Conservation (phyloP, 106 monocot genomes). For the Dendrobium chrysotoxum region DNA sequence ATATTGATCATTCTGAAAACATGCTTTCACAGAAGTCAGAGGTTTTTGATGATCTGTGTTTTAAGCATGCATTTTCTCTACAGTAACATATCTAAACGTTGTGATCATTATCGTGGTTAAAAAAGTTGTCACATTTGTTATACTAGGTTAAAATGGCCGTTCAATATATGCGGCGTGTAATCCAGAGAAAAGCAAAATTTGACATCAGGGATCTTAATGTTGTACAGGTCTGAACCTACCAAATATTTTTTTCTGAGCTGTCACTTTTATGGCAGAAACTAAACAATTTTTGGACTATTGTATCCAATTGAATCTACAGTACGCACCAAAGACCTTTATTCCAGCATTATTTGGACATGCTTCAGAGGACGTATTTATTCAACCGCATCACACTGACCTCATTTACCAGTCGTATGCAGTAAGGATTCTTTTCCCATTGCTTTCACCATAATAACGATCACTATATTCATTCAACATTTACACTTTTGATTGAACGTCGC, state of each 20-base stretch:
- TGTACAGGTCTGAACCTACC: constrained; percentile 55
- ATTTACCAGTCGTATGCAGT: constrained; percentile 90
- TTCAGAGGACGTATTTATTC: constrained; percentile 77
- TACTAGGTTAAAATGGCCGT: constrained; percentile 83
- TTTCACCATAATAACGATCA: background rate
- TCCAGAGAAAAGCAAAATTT: constrained; percentile 93
- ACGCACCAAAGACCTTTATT: constrained; percentile 90
- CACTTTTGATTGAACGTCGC: background rate
- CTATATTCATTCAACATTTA: background rate
- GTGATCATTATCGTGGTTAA: background rate
- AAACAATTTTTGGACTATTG: background rate
- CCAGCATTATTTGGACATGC: constrained; percentile 99
- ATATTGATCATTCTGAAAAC: background rate
- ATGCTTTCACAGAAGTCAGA: background rate
- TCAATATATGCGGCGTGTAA: constrained; percentile 86
- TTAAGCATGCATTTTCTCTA: background rate
- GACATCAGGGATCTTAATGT: constrained; percentile 90
- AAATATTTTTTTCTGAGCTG: background rate
- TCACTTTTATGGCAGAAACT: background rate
- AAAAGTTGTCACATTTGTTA: background rate
- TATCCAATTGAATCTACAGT: constrained; percentile 30
- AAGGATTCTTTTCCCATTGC: background rate
- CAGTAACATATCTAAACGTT: background rate
- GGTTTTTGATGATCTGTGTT: background rate
- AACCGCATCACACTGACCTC: constrained; percentile 75